Evolutionary conservation across 139 green algal genomes (phyloP).

Genomic region (Microglena sp.): DNA sequence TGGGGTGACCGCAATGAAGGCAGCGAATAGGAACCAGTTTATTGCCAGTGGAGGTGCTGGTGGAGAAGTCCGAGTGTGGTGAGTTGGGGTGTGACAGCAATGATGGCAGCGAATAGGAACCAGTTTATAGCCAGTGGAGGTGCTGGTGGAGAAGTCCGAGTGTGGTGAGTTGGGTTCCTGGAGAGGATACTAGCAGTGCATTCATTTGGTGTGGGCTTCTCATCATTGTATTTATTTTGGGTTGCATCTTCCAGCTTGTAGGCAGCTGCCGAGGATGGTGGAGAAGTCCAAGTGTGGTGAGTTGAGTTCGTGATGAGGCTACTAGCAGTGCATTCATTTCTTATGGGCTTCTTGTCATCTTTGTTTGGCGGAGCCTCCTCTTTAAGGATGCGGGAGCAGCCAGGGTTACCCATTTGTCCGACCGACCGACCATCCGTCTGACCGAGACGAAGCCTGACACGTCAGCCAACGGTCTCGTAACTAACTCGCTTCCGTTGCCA

Average conservation of each 20-base stretch:
- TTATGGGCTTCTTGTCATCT: neutral
- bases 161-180: constrained; percentile 9
- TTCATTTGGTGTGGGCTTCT: neutral
- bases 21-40: constrained; percentile 12
- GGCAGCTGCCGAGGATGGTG: too few relatives aligned
- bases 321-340: neutral
- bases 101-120: constrained; percentile 11
- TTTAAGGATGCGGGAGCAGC: too few relatives aligned
- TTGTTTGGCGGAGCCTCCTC: too few relatives aligned
- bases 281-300: constrained; percentile 21
- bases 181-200: neutral
- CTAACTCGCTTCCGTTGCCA: too few relatives aligned
- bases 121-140: constrained; percentile 23
- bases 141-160: constrained; percentile 20
- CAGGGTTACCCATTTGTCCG: too few relatives aligned
- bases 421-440: too few relatives aligned
- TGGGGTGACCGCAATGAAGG: constrained; percentile 17
- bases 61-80: constrained; percentile 22
- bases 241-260: too few relatives aligned
- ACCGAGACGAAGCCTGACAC: too few relatives aligned
- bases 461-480: too few relatives aligned
- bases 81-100: constrained; percentile 16
- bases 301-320: neutral
- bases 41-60: constrained; percentile 21
- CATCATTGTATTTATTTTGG: too few relatives aligned